phyloP scores from a whole-genome alignment of 2,329 filamentous ascomycete genomes.

The Aureobasidium lini region DNA sequence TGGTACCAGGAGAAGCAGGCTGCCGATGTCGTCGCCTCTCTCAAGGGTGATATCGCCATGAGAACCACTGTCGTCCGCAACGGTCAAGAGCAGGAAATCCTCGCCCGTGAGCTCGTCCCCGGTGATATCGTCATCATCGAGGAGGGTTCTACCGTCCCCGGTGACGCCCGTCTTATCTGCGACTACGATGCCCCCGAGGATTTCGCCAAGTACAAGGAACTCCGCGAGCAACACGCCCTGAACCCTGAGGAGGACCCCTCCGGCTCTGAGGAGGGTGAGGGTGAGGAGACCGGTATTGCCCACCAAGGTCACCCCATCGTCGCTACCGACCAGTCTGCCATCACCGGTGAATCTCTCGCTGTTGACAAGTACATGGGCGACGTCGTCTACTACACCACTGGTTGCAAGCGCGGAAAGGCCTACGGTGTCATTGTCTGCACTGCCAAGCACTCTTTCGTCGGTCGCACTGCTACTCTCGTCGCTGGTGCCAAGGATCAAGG shows the following conservation, averaged over 20 bases:
- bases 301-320: constrained; percentile 60
- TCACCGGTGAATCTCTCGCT: constrained; percentile 72
- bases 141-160: constrained; percentile 64
- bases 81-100: constrained; percentile 60
- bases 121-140: constrained; percentile 69
- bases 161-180: constrained; percentile 64
- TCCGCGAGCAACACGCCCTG: constrained; percentile 46
- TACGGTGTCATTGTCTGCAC: constrained; percentile 61
- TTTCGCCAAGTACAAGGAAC: constrained; percentile 59
- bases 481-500: constrained; percentile 68
- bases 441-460: constrained; percentile 67
- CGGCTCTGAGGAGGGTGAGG: constrained; percentile 49
- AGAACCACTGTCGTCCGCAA: constrained; percentile 61
- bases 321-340: constrained; percentile 70
- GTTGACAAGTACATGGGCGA: constrained; percentile 76
- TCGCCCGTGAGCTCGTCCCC: constrained; percentile 66
- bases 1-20: constrained; percentile 79
- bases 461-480: constrained; percentile 65
- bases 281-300: constrained; percentile 51
- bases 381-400: constrained; percentile 69
- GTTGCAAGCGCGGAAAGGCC: constrained; percentile 73
- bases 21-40: constrained; percentile 64
- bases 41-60: constrained; percentile 75
- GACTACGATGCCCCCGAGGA: constrained; percentile 62
- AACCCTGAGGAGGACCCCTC: constrained; percentile 52